Base-by-base conservation (phyloP, 345 rosid genomes). In the Nephelium lappaceum region DNA sequence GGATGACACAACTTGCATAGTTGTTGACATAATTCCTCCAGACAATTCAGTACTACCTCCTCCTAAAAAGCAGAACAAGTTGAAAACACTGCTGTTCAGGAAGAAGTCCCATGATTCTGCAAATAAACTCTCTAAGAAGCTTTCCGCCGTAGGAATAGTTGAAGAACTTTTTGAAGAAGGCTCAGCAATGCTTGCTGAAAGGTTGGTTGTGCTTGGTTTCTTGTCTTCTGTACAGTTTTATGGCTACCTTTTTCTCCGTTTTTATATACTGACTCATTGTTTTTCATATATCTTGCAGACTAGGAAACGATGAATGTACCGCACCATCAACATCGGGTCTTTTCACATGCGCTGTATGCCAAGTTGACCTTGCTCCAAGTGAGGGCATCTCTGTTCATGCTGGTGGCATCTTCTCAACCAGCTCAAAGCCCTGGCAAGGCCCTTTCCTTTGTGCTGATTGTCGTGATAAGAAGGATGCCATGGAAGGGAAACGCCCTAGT, bases 91-190 rank as follows among this genome's bases (percentile, higher is more conserved):
- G 5, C 78, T 93, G 27, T 88, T 88, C 62, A 81, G 91, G 81
- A 95, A 74, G 83, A 90, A 81, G 77, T 88, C 93, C 25, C 71
- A 45, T 42, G 85, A 85, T 86, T 85, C 92, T 55, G 85, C 87
- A 65, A 87, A 78, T 78, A 91, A 87, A 76, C 78, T 80, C 71
- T 83, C 95, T 0, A 93, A 93, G 81, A 92, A 86, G 86, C 91
- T 92, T 61, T 90, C 94, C 1, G 84, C 91, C 71, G 86, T 91
- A 0, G 91, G 92, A 45, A 86, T 91, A 19, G 98, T 95, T 8
- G 98, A 95, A 87, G 98, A 93, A 82, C 86, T 95, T 21, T 95
- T 95, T 69, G 98, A 95, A 86, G 98, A 95, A 88, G 98, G 98
- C 73, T 95, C 98, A 0, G 98, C 98, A 19, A 92, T 95, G 91